A percentile compares a stretch with the other conserved stretches of the same genome.
Evolutionary conservation across 169 alveolate species (phyloP).

Genomic region (Plasmodium coatneyi): DNA sequence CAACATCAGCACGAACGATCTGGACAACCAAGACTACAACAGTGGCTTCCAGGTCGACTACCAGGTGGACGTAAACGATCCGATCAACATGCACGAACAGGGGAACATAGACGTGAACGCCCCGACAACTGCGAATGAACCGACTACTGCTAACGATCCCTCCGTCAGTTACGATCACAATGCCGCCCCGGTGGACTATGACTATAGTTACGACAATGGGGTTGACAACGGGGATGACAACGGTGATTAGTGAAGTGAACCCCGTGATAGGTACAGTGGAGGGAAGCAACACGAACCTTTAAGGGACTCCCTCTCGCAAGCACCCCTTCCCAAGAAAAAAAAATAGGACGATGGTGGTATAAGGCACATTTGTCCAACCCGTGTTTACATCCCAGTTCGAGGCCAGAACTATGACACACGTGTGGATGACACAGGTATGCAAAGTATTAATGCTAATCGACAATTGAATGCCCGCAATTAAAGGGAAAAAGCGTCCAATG

Average conservation of each 20-base stretch:
- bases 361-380: not conserved
- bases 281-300: not conserved
- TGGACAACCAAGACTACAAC: not conserved
- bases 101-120: not conserved
- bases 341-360: not conserved
- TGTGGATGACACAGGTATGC: not conserved
- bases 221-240: not conserved
- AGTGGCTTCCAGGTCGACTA: not conserved
- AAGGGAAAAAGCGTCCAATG: not conserved
- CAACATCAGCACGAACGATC: conserved; percentile 1
- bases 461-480: not conserved
- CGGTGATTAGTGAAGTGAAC: not conserved
- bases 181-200: not conserved
- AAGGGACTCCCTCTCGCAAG: not conserved
- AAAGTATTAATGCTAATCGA: not conserved
- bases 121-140: not conserved
- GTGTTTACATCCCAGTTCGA: not conserved
- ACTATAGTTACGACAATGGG: not conserved
- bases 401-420: not conserved
- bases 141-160: not conserved
- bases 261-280: not conserved
- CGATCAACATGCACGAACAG: not conserved
- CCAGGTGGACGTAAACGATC: not conserved
- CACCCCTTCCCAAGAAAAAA: not conserved
- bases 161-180: not conserved